phyloP scores from a whole-genome alignment of 2,329 filamentous ascomycete genomes.

The Fusarium annulatum region DNA sequence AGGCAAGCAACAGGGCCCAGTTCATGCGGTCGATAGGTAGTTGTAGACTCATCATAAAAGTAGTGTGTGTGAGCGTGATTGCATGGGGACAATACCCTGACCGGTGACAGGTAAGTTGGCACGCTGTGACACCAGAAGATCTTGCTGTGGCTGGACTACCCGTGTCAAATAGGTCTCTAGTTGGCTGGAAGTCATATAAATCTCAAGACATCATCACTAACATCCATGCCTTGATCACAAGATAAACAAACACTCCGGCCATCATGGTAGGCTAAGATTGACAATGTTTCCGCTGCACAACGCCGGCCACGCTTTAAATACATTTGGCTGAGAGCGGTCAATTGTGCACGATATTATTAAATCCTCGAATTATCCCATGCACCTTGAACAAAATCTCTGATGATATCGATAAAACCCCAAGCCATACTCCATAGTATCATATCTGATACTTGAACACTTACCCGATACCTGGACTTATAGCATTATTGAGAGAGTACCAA shows the following conservation, averaged over 20 bases:
- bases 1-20: conserved; percentile 14
- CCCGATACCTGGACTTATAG: neutral
- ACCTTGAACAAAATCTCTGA: neutral
- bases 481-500: neutral
- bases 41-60: neutral
- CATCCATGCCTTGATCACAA: neutral
- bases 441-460: neutral
- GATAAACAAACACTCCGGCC: neutral
- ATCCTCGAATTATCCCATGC: neutral
- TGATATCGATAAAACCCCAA: neutral
- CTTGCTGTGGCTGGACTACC: neutral
- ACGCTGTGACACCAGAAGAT: neutral
- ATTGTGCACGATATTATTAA: neutral
- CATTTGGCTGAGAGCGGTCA: neutral
- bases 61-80: conserved; percentile 22
- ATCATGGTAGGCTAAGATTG: neutral
- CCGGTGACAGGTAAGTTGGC: neutral
- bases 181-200: neutral
- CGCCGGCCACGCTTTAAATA: too few species aligned
- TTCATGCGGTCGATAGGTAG: neutral
- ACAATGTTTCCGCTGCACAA: neutral
- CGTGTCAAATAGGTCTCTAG: too few species aligned
- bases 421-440: neutral
- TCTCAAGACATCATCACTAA: neutral
- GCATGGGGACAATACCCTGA: neutral